Base-by-base conservation (phyloP, 768 basidiomycete species). In the Mycena galericulata region DNA sequence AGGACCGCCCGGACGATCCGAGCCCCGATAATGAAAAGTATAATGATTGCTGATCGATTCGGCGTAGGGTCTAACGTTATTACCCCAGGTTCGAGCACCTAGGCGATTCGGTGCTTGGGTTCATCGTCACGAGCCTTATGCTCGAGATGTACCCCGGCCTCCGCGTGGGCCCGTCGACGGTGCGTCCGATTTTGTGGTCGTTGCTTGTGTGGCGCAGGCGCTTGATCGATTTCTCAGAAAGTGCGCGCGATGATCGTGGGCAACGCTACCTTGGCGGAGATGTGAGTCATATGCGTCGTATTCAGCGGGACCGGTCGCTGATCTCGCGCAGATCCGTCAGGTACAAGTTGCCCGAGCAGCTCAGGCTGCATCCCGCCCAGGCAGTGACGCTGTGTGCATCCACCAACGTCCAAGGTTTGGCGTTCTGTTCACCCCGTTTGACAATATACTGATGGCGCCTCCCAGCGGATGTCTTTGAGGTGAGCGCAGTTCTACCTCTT, bases 21-120 rank as follows among this genome's bases (percentile, higher is more conserved):
- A 91, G 90, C 56, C 93, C 92, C 8, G 93, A 95, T 75, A 94
- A 95, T 69, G 93, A 95, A 80, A 91, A 88, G 93, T 93, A 61
- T 72, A 83, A 76, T 7, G 22, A 32, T 14, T 29, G 26, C 40
- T 49, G 14, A 46, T 38, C 62, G 57, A 38, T 64, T 43, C 45
- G 62, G 38, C 65, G 30, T 34, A 18, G 22, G 29, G 10, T 64
- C 27, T 62, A 49, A 43, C 46, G 59, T 57, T 60, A 62, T 46
- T 29, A 12, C 54, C 58, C 32, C 74, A 94, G 93, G 75, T 86
- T 87, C 57, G 93, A 95, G 75, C 91, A 93, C 77, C 79, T 94
- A 3, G 93, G 93, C 0, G 93, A 95, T 75, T 82, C 88, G 6
- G 92, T 95, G 36, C 83, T 95, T 1, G 87, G 88, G 26, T 78